These are phyloP conservation scores for Amesomyces nigricolor DNA, from an alignment of 2,329 filamentous ascomycete genomes.

Conservation along the genomic window DNA sequence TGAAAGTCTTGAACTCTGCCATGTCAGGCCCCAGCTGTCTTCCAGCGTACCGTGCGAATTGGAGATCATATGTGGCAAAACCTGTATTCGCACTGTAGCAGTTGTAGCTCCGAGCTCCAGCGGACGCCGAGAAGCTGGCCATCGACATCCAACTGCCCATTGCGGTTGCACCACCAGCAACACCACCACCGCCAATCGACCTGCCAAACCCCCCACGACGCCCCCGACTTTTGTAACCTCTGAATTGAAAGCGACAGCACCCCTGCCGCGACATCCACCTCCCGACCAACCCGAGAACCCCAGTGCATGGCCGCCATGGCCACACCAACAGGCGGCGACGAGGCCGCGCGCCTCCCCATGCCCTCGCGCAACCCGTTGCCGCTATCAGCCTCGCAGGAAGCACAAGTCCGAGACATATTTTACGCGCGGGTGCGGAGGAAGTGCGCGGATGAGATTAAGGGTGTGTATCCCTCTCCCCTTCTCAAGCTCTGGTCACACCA, in stretches of 20 bases:
- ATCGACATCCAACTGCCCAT: neutral
- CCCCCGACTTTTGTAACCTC: too few species aligned
- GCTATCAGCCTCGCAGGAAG: conserved; percentile 73
- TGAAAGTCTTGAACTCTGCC: too few species aligned
- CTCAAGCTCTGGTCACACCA: neutral
- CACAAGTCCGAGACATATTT: conserved; percentile 74
- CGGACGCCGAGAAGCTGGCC: neutral
- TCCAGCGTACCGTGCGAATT: neutral
- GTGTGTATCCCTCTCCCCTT: conserved; percentile 37
- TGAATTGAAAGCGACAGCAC: neutral
- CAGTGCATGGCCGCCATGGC: conserved; percentile 38
- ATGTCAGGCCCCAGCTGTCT: too few species aligned
- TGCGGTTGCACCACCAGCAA: neutral
- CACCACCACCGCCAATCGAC: neutral
- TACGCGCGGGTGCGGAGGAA: conserved; percentile 70
- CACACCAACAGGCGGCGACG: conserved; percentile 25
- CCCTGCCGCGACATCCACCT: neutral
- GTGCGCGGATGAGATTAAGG: conserved; percentile 74
- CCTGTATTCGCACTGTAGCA: neutral
- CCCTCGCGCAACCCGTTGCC: conserved; percentile 74
- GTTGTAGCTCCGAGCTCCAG: too few species aligned
- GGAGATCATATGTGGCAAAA: neutral
- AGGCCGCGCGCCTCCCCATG: conserved; percentile 35
- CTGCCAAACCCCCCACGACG: neutral
- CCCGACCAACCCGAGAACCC: neutral